Conservation (phyloP, 2,329 filamentous ascomycete species). For the Aspergillus ruber region DNA sequence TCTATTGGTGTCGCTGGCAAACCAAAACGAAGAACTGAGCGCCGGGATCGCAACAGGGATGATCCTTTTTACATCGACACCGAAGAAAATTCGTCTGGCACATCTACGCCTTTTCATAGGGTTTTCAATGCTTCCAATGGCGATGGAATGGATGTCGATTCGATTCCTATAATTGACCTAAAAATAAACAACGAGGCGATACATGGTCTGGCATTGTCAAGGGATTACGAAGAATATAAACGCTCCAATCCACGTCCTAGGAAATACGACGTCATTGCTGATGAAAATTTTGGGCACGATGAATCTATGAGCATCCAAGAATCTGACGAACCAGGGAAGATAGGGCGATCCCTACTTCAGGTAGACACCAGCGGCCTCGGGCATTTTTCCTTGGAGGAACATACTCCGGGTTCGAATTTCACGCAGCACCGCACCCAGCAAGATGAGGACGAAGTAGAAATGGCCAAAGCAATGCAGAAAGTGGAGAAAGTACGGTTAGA, state of each 20-base stretch:
- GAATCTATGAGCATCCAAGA: constrained; percentile 35
- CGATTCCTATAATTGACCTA: constrained; percentile 92
- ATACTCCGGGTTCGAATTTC: constrained; percentile 11
- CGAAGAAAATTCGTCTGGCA: constrained; percentile 49
- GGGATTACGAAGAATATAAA: constrained; percentile 18
- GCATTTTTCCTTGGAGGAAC: constrained; percentile 60
- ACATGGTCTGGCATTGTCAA: constrained; percentile 3
- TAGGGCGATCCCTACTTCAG: constrained; percentile 65
- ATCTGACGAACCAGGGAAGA: constrained; percentile 20
- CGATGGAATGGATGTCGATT: constrained; percentile 79
- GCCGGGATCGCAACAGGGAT: constrained; percentile 75
- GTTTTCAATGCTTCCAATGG: constrained; percentile 68
- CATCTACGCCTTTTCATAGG: constrained; percentile 71
- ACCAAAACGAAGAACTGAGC: constrained; percentile 67
- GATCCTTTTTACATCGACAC: constrained; percentile 88
- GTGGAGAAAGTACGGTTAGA: constrained; percentile 80
- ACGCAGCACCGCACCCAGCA: constrained; percentile 54
- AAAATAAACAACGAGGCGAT: constrained; percentile 57
- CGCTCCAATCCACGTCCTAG: constrained; percentile 43
- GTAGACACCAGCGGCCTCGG: constrained; percentile 82
- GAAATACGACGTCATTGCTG: constrained; percentile 61
- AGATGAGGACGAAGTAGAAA: constrained; percentile 75
- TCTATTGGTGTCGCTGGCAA: constrained; percentile 69
- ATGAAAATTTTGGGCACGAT: constrained; percentile 60
- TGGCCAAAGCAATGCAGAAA: constrained; percentile 80